Percentiles rank a stretch among this genome's conserved stretches.
These are phyloP conservation scores for Harrya chromipes DNA, from an alignment of 768 basidiomycete genomes.

Conservation along the genomic window DNA sequence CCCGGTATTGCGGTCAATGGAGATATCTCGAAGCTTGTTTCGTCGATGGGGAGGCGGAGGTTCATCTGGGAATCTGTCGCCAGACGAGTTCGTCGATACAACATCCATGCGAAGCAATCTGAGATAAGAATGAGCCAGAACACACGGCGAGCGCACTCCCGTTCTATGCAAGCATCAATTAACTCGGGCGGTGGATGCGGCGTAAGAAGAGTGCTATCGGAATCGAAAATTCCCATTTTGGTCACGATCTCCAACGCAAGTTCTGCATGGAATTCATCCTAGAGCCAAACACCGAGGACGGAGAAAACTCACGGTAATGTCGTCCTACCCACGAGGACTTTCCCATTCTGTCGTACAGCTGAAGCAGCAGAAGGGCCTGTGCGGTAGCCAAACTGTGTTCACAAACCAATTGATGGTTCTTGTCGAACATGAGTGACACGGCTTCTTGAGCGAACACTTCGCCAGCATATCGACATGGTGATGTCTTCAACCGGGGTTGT, in stretches of 20 bases:
- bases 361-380: slow-evolving; percentile 71
- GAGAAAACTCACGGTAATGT: slow-evolving; percentile 29
- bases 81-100: slow-evolving; percentile 35
- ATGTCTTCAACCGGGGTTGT: slow-evolving; percentile 57
- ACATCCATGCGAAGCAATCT: slow-evolving; percentile 44
- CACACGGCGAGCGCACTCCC: slow-evolving; percentile 75
- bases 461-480: slow-evolving; percentile 53
- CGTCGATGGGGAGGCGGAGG: slow-evolving; percentile 74
- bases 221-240: slow-evolving; percentile 59
- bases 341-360: slow-evolving; percentile 57
- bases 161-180: slow-evolving; percentile 61
- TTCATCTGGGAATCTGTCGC: slow-evolving; percentile 45
- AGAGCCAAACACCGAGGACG: not conserved
- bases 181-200: slow-evolving; percentile 57
- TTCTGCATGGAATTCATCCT: slow-evolving; percentile 41
- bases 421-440: slow-evolving; percentile 67
- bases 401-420: slow-evolving; percentile 54
- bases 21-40: slow-evolving; percentile 75
- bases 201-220: slow-evolving; percentile 58
- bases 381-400: slow-evolving; percentile 68
- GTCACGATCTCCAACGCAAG: slow-evolving; percentile 62
- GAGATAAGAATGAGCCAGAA: slow-evolving; percentile 76
- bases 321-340: slow-evolving; percentile 32
- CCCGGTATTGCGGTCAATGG: slow-evolving; percentile 38
- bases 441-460: slow-evolving; percentile 57